Percentiles rank a stretch among this genome's conserved stretches.
Conservation (phyloP, 495 filamentous ascomycete genomes). For the Podospora pseudopauciseta region DNA sequence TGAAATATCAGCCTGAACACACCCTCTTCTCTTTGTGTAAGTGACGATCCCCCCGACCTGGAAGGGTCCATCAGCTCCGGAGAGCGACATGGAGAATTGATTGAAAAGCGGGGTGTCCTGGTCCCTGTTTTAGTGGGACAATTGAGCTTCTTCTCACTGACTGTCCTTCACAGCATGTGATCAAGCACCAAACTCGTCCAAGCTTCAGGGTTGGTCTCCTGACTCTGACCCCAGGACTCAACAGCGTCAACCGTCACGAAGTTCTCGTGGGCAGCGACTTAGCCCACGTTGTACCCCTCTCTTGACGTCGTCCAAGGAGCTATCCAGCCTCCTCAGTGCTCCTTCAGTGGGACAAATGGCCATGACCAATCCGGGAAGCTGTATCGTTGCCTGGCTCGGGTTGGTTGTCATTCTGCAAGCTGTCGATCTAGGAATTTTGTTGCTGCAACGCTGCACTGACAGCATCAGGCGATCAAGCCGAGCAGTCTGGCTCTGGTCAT, state of each 20-base stretch:
- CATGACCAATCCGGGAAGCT: not conserved
- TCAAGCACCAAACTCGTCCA: not conserved
- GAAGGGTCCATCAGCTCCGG: not conserved
- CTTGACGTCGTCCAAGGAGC: not conserved
- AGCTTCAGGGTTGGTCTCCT: not conserved
- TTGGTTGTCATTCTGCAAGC: not conserved
- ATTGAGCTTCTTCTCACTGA: not conserved
- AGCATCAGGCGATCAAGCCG: not conserved
- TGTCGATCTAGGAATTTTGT: not conserved
- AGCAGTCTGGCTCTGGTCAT: not conserved
- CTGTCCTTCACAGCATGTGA: not conserved
- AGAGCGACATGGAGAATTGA: not conserved
- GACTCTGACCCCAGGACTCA: not conserved
- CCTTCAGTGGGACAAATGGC: not conserved
- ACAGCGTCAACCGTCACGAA: not conserved
- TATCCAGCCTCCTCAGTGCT: not conserved
- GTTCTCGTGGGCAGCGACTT: not conserved
- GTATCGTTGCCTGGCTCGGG: not conserved
- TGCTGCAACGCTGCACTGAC: not conserved
- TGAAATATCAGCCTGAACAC: not conserved
- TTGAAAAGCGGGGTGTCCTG: not conserved
- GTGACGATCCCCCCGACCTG: not conserved
- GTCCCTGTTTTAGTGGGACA: not conserved
- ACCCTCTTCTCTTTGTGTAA: not conserved
- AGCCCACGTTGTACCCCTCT: not conserved